Evolutionary conservation across 495 filamentous ascomycete genomes (phyloP), one percentile per base, ranked within the genome.

Genomic region (Neurospora sp.): DNA sequence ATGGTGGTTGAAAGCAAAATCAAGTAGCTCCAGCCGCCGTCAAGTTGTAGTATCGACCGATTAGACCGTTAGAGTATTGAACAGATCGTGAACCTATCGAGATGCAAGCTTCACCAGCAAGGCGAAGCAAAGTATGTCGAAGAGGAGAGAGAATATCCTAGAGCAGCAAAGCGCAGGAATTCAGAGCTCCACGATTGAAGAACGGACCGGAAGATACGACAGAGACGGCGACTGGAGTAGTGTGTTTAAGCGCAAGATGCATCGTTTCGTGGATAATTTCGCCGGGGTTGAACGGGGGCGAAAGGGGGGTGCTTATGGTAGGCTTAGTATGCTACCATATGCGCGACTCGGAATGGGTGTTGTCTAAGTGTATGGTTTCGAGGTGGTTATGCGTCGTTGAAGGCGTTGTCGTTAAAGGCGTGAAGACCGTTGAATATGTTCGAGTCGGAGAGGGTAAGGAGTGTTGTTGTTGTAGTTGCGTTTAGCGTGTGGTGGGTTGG

Each of bases 191-290:
- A 86, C 85, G 80, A 83, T 83, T 35, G 27, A 35, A 85, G 27
- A 66, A 85, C 82, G 82, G 80, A 86, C 85, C 85, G 85, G 85
- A 82, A 76, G 84, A 88, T 86, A 81, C 82, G 81, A 81, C 84
- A 79, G 79, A 83, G 86, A 85, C 80, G 86, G 83, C 87, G 86
- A 89, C 87, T 88, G 87, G 85, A 81, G 83, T 84, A 76, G 75
- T 79, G 72, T 75, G 71, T 73, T 75, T 79, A 81, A 79, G 81
- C 82, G 78, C 83, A 86, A 88, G 76, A 83, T 81, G 81, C 86
- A 88, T 88, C 71, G 80, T 87, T 85, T 81, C 54, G 54, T 66
- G 54, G 81, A 77, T 79, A 78, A 75, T 80, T 83, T 82, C 78
- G 81, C 82, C 76, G 75, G 66, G 69, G 66, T 41, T 71, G 44